Conservation (phyloP, 192 early-diverging fungal genomes). For the Phlyctochytrium bullatum region DNA sequence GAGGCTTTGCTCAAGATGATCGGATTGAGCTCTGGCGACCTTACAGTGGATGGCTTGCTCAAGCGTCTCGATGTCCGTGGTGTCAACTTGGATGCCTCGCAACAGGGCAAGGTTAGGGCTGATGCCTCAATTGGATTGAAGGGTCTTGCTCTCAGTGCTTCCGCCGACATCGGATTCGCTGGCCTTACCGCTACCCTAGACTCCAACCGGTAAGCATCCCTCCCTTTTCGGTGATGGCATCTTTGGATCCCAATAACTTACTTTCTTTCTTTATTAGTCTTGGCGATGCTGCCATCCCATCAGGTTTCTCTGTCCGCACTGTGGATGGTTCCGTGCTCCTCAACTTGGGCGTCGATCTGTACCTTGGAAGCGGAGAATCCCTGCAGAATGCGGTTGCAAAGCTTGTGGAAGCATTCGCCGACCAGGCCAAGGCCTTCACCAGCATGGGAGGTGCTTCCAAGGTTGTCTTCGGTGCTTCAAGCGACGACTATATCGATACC, state of each 20-base stretch:
- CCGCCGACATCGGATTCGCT: slow-evolving; percentile 9
- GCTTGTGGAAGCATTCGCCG: slow-evolving; percentile 2
- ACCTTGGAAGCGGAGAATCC: neutral
- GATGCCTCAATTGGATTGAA: slow-evolving; percentile 1
- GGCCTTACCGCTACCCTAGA: slow-evolving; percentile 2
- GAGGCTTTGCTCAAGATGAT: neutral
- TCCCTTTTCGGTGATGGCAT: slow-evolving; percentile 2
- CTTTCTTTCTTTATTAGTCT: neutral
- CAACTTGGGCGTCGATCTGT: neutral
- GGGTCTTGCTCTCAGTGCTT: neutral
- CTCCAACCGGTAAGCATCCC: neutral
- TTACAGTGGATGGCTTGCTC: slow-evolving; percentile 2
- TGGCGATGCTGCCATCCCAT: neutral
- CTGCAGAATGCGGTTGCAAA: slow-evolving; percentile 1
- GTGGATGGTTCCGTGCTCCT: neutral
- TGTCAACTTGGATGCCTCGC: slow-evolving; percentile 8
- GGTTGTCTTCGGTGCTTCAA: slow-evolving; percentile 9
- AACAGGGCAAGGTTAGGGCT: neutral
- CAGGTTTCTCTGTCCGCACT: neutral
- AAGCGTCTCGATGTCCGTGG: slow-evolving; percentile 2
- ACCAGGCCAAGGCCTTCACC: neutral
- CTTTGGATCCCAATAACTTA: neutral
- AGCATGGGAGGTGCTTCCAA: slow-evolving; percentile 4
- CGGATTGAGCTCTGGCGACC: neutral
- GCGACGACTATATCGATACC: slow-evolving; percentile 12